Evolutionary conservation across 345 rosid genomes (phyloP).

Genomic region (Ceriops decandra): DNA sequence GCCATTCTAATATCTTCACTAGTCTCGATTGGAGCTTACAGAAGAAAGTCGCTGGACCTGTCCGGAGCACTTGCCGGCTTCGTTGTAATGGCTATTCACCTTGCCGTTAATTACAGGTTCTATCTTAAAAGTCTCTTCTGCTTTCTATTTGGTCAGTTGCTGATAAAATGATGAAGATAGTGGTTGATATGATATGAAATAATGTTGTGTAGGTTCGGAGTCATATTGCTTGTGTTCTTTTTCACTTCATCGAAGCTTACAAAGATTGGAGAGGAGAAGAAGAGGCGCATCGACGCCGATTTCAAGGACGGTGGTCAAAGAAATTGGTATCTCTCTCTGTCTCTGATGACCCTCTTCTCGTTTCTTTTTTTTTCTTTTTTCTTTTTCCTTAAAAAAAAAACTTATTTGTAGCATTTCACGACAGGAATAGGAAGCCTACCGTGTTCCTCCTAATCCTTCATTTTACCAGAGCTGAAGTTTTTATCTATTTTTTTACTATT

Average conservation of each 20-base stretch:
- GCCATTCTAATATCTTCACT: constrained; percentile 48
- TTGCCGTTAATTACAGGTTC: constrained; percentile 69
- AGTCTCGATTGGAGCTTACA: constrained; percentile 63
- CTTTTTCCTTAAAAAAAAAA: too few species aligned
- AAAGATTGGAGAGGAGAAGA: constrained; percentile 80
- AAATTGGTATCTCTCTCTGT: constrained; percentile 52
- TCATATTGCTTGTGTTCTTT: constrained; percentile 70
- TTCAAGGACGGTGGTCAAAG: constrained; percentile 96
- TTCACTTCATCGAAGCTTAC: constrained; percentile 86
- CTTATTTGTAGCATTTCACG: too few species aligned
- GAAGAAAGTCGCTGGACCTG: constrained; percentile 68
- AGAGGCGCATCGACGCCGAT: constrained; percentile 67
- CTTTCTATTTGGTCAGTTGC: neutral
- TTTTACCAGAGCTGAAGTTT: too few species aligned
- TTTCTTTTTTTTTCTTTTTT: neutral
- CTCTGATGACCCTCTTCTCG: neutral
- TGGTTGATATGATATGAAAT: neutral
- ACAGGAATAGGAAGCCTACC: too few species aligned
- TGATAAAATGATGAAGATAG: neutral
- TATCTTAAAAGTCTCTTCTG: neutral
- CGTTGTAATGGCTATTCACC: constrained; percentile 65
- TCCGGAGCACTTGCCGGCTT: constrained; percentile 84
- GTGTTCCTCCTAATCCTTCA: too few species aligned
- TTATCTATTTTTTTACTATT: too few species aligned
- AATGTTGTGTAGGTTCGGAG: constrained; percentile 61